Percentiles rank a stretch among this genome's conserved stretches.
These are phyloP conservation scores for Odontarrhena argentea DNA, from an alignment of 345 rosid species.

Conservation along the genomic window DNA sequence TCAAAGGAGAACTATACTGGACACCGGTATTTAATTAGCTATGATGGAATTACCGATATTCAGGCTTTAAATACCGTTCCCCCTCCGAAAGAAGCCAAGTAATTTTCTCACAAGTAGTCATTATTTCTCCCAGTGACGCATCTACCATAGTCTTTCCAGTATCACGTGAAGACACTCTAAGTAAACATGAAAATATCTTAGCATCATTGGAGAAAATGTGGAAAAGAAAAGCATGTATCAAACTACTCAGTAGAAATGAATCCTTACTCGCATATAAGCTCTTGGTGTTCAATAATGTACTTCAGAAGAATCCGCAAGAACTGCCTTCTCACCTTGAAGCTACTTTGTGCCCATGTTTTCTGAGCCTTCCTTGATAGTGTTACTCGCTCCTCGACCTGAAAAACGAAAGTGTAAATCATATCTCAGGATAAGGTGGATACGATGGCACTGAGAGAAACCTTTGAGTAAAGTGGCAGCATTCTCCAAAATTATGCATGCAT, in stretches of 20 bases:
- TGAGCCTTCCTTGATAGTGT: conserved; percentile 91
- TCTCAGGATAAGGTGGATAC: conserved; percentile 26
- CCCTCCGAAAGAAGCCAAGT: conserved; percentile 99
- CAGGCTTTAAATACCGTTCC: conserved; percentile 95
- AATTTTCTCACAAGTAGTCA: conserved; percentile 99
- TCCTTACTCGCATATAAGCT: conserved; percentile 96
- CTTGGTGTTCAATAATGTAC: conserved; percentile 86
- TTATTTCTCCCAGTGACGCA: conserved; percentile 96
- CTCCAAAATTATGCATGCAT: not conserved
- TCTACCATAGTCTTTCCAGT: conserved; percentile 99
- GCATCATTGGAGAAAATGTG: conserved; percentile 8
- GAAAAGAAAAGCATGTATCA: conserved; percentile 7
- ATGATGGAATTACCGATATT: conserved; percentile 56
- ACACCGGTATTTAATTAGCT: not conserved
- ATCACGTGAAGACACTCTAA: conserved; percentile 92
- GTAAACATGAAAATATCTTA: conserved; percentile 25
- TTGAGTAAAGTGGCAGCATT: conserved; percentile 13
- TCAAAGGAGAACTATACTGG: not conserved
- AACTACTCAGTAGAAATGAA: conserved; percentile 23
- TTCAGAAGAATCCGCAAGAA: conserved; percentile 90
- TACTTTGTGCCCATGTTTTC: conserved; percentile 85
- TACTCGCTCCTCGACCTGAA: conserved; percentile 79
- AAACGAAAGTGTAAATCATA: conserved; percentile 22
- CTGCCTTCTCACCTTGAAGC: conserved; percentile 92
- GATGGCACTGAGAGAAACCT: conserved; percentile 1